Evolutionary conservation across 2,329 filamentous ascomycete species (phyloP), one percentile per base, ranked within the genome.

Genomic region (Pyrenophora tritici-repentis): DNA sequence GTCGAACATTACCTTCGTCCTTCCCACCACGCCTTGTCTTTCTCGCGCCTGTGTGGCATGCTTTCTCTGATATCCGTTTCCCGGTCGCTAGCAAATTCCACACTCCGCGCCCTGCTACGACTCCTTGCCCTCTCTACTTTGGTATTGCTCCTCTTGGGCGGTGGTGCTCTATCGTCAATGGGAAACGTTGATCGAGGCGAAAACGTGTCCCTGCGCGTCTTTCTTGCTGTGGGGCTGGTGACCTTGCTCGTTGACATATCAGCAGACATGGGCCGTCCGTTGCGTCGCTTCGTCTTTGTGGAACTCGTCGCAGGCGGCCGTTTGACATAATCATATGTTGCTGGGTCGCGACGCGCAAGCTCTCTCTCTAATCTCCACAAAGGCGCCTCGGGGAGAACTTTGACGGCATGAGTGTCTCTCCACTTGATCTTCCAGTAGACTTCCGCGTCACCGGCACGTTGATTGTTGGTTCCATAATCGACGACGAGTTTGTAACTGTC

Each of bases 401-500:
- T 67, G 5, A 75, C 73, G 16, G 68, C 74, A 13, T 71, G 70
- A 8, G 72, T 65, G 33, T 67, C 67, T 29, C 66, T 67, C 49
- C 65, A 73, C 40, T 67, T 66, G 43, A 70, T 55, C 54, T 74
- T 75, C 77, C 77, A 79, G 60, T 68, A 75, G 17, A 79, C 64
- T 47, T 76, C 73, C 0, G 76, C 74, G 32, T 72, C 66, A 3
- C 62, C 66, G 26, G 68, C 35, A 36, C 60, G 58, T 2, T 55
- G 32, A 29, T 49, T 57, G 50, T 63, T 61, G 29, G 67, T 42
- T 12, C 67, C 64, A 55, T 75, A 73, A 59, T 79, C 77, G 53
- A 80, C 72, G 31, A 74, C 70, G 20, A 81, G 65, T 36, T 76
- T 76, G 76, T 79, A 82, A 56, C 75, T 74, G 34, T 74, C 68